Base-by-base conservation (phyloP, 2,329 filamentous ascomycete genomes). In the Sporothrix globosa region DNA sequence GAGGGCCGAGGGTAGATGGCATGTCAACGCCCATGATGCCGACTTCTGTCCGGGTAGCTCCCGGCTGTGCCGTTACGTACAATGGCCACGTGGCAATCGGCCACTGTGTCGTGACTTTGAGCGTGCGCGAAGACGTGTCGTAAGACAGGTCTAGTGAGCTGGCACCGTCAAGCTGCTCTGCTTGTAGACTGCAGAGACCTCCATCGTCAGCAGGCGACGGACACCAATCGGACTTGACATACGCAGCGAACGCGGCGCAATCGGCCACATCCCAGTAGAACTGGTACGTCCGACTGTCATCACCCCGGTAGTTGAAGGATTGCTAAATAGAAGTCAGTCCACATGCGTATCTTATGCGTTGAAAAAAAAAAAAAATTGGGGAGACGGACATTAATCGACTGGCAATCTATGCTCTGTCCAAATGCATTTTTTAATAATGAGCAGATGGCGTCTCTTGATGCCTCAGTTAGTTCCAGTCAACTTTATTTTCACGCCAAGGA, bases 121-220 rank as follows among this genome's bases (percentile, higher is more conserved):
- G 78, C 1, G 87, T 82, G 74, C 90, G 86, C 1, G 90, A 89
- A 70, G 87, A 87, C 30, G 86, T 75, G 76, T 95, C 91, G 78
- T 89, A 95, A 71, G 94, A 91, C 58, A 97, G 82, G 78, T 97
- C 93, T 11, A 97, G 76, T 24, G 87, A 88, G 70, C 86, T 84
- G 9, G 90, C 91, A 1, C 81, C 81, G 67, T 79, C 76, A 14
- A 86, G 77, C 52, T 76, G 77, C 19, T 82, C 78, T 1, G 86
- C 80, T 46, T 83, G 80, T 1, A 81, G 75, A 21, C 80, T 78
- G 77, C 91, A 93, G 21, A 80, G 76, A 1, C 78, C 69, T 72
- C 86, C 82, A 10, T 77, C 75, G 7, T 54, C 52, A 4, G 41
- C 44, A 2, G 60, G 6, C 1, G 78, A 73, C 1, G 77, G 70